A percentile compares a stretch with the other conserved stretches of the same genome.
These are phyloP conservation scores for Dictyostelium purpureum DNA, from an alignment of 78 protist genomes.

Conservation along the genomic window DNA sequence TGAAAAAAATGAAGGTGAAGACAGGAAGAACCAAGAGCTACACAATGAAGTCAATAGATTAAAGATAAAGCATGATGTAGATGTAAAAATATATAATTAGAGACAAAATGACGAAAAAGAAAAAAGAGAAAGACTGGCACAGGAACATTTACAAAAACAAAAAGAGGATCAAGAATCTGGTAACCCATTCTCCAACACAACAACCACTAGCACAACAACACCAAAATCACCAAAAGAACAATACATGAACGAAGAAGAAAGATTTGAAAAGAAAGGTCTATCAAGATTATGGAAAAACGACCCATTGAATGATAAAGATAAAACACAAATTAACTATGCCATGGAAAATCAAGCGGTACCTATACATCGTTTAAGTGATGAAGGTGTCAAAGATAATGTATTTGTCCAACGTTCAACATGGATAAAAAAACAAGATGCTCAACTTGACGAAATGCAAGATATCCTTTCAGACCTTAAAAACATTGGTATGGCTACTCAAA, in stretches of 20 bases:
- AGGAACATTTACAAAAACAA: background rate
- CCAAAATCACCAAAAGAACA: background rate
- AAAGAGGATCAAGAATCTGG: background rate
- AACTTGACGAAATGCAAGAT: slow-evolving; percentile 61
- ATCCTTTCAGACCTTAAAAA: slow-evolving; percentile 38
- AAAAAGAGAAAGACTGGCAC: slow-evolving; percentile 10
- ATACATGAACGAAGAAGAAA: background rate
- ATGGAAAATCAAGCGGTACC: background rate
- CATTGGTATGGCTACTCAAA: slow-evolving; percentile 41
- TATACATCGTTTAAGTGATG: background rate
- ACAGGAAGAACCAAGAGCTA: slow-evolving; percentile 2
- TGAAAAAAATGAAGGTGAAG: background rate
- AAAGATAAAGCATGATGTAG: slow-evolving; percentile 27
- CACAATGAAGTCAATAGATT: slow-evolving; percentile 17
- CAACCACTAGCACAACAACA: background rate
- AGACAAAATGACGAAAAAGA: slow-evolving; percentile 13
- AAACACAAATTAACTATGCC: background rate
- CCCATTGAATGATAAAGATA: background rate
- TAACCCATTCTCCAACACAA: background rate
- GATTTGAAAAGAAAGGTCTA: background rate
- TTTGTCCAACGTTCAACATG: slow-evolving; percentile 23
- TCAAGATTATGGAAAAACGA: background rate
- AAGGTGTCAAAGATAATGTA: slow-evolving; percentile 35
- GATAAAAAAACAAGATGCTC: slow-evolving; percentile 37
- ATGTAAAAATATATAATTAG: slow-evolving; percentile 27